Percentiles rank a stretch among this genome's conserved stretches.
phyloP scores from a whole-genome alignment of 441 rosid species.

The Omphalea diandra region DNA sequence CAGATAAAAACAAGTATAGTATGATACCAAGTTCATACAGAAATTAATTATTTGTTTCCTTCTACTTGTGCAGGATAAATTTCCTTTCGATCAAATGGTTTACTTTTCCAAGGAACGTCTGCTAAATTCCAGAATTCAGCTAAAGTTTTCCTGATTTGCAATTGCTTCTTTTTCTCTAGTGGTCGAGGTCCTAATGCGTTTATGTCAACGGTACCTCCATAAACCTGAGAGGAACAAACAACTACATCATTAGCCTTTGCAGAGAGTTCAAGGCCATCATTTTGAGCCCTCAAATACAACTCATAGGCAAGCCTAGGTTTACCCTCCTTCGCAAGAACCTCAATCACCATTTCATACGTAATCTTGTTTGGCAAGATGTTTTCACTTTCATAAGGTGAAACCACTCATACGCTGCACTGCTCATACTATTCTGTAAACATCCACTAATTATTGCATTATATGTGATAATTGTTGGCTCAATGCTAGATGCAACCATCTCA shows the following conservation, averaged over 20 bases:
- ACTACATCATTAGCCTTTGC: constrained; percentile 70
- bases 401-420: constrained; percentile 87
- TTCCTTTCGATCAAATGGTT: constrained; percentile 40
- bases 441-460: constrained; percentile 81
- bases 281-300: constrained; percentile 57
- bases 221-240: constrained; percentile 43
- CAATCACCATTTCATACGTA: constrained; percentile 69
- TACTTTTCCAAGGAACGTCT: constrained; percentile 38
- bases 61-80: constrained; percentile 26
- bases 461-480: constrained; percentile 79
- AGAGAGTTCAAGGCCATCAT: constrained; percentile 56
- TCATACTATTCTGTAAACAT: constrained; percentile 50
- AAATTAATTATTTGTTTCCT: constrained; percentile 20
- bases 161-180: constrained; percentile 38
- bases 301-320: constrained; percentile 81
- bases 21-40: neutral
- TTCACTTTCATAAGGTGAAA: constrained; percentile 69
- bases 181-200: constrained; percentile 69
- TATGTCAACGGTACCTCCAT: constrained; percentile 58
- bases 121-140: constrained; percentile 37
- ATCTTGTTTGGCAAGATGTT: constrained; percentile 64
- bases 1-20: constrained; percentile 12
- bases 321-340: constrained; percentile 68
- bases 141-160: constrained; percentile 29
- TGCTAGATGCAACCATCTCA: constrained; percentile 61